Conservation (phyloP, 805 yeast species). For the Wickerhamiella musiphila region DNA sequence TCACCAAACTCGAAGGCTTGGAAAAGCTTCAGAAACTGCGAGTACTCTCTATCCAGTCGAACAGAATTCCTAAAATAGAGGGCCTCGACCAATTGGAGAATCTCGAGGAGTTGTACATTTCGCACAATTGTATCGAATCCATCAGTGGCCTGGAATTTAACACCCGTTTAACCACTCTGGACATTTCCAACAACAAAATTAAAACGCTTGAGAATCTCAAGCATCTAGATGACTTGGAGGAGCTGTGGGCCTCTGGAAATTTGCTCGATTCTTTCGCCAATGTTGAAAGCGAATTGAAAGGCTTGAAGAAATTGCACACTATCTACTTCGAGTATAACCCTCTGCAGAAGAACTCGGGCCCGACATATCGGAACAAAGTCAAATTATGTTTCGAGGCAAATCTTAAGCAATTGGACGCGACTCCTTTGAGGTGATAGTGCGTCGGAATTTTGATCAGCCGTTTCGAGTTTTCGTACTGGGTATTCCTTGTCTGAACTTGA, state of each 20-base stretch:
- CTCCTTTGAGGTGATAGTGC: conserved; percentile 27
- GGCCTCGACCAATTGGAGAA: conserved; percentile 56
- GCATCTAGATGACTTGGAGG: conserved; percentile 60
- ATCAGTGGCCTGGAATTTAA: conserved; percentile 68
- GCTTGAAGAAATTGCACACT: conserved; percentile 52
- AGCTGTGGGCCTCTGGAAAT: conserved; percentile 85
- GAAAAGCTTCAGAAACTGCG: conserved; percentile 40
- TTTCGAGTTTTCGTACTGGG: too few relatives aligned
- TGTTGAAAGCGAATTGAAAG: conserved; percentile 45
- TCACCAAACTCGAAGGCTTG: conserved; percentile 47
- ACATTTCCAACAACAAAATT: conserved; percentile 62
- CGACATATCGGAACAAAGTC: conserved; percentile 73
- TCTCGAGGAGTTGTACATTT: conserved; percentile 71
- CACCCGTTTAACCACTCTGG: conserved; percentile 50
- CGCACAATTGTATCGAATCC: conserved; percentile 62
- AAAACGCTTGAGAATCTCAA: conserved; percentile 41
- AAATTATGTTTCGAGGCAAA: conserved; percentile 54
- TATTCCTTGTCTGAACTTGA: too few relatives aligned
- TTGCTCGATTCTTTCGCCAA: conserved; percentile 50
- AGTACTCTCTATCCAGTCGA: conserved; percentile 77
- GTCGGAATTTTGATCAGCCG: too few relatives aligned
- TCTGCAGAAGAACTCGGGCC: conserved; percentile 49
- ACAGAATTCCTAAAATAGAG: conserved; percentile 59
- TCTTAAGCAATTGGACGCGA: conserved; percentile 78
- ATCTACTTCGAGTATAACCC: conserved; percentile 94